These are phyloP conservation scores for Leccinum longicurvipes DNA, from an alignment of 768 basidiomycete genomes.

Conservation along the genomic window DNA sequence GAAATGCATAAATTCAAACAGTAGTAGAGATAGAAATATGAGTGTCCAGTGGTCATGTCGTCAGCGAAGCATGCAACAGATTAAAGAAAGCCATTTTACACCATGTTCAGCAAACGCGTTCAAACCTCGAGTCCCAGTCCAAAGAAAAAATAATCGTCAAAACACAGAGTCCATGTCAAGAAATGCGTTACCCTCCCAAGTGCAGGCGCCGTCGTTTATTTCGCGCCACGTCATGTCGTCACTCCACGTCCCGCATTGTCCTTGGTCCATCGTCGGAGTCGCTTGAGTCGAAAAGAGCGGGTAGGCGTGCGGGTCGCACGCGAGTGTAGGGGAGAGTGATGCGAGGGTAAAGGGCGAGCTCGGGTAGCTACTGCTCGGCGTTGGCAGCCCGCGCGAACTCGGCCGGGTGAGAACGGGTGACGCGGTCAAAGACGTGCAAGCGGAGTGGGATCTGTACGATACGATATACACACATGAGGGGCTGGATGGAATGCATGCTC, in stretches of 20 bases:
- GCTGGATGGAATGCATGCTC: background rate
- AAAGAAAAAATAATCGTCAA: constrained; percentile 31
- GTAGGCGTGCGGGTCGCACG: background rate
- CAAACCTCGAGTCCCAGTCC: background rate
- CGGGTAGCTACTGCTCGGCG: constrained; percentile 2
- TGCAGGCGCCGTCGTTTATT: background rate
- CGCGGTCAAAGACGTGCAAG: constrained; percentile 4
- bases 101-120: too few relatives aligned
- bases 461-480: background rate
- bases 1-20: background rate
- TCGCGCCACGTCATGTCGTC: background rate
- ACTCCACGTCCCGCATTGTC: background rate
- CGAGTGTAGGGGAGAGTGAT: background rate
- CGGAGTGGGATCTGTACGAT: constrained; percentile 1
- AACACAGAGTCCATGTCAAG: constrained; percentile 2
- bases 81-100: background rate
- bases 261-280: background rate
- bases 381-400: background rate
- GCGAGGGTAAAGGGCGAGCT: background rate
- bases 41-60: background rate
- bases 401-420: constrained; percentile 4
- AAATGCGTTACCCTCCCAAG: background rate
- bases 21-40: background rate
- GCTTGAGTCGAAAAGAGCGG: background rate
- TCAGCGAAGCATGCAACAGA: background rate